Conservation (phyloP, 2,329 filamentous ascomycete species). For the Pseudocercospora eumusae region DNA sequence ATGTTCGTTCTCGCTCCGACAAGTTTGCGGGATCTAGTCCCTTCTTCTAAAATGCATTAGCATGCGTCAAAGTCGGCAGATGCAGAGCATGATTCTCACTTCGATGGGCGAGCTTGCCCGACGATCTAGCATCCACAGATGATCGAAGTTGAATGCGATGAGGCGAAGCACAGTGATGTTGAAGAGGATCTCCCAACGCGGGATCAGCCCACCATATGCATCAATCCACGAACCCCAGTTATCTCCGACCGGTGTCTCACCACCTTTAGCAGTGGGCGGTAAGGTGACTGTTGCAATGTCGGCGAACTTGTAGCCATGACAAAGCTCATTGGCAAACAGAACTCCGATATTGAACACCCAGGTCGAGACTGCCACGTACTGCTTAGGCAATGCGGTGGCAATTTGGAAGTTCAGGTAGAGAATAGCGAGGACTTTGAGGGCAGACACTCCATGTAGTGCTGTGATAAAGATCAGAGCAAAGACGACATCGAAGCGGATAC, state of each 20-base stretch:
- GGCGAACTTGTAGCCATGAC: constrained; percentile 71
- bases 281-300: constrained; percentile 59
- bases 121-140: constrained; percentile 83
- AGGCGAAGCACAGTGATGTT: constrained; percentile 90
- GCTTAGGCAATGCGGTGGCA: constrained; percentile 68
- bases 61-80: too few relatives aligned
- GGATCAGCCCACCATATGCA: constrained; percentile 76
- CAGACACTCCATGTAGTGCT: constrained; percentile 81
- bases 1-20: constrained; percentile 83
- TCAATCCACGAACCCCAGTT: constrained; percentile 74
- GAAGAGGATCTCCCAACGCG: constrained; percentile 95
- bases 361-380: constrained; percentile 71
- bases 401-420: constrained; percentile 80
- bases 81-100: constrained; percentile 67
- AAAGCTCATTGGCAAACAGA: constrained; percentile 88
- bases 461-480: constrained; percentile 80
- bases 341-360: constrained; percentile 88
- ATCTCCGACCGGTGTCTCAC: constrained; percentile 38
- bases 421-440: constrained; percentile 77
- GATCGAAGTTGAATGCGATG: constrained; percentile 96
- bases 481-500: constrained; percentile 76
- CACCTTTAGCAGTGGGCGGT: constrained; percentile 43
- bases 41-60: constrained; percentile 90
- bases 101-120: constrained; percentile 69
- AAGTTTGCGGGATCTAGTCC: constrained; percentile 85